Conservation (phyloP, 805 yeast species). For the Clavispora carvajalis region DNA sequence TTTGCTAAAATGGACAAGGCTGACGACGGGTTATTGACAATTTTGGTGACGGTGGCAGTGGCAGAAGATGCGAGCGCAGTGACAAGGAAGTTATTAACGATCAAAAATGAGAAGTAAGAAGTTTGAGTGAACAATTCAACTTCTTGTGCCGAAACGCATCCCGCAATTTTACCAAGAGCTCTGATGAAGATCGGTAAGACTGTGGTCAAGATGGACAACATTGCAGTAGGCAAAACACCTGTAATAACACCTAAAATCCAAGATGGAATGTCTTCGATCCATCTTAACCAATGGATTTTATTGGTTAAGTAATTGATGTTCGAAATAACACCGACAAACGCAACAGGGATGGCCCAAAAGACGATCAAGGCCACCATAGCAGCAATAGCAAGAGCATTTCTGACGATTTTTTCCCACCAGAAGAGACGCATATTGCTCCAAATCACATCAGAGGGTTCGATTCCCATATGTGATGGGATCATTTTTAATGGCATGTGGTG, state of each 20-base stretch:
- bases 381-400: slow-evolving; percentile 47
- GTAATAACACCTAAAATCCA: slow-evolving; percentile 58
- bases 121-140: slow-evolving; percentile 64
- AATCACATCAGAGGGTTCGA: slow-evolving; percentile 56
- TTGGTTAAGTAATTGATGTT: slow-evolving; percentile 60
- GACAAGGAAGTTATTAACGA: slow-evolving; percentile 65
- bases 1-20: slow-evolving; percentile 57
- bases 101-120: slow-evolving; percentile 64
- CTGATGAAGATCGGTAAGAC: slow-evolving; percentile 62
- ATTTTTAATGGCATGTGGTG: slow-evolving; percentile 65
- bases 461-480: slow-evolving; percentile 56
- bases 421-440: slow-evolving; percentile 73
- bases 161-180: slow-evolving; percentile 55
- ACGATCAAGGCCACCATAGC: slow-evolving; percentile 53
- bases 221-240: slow-evolving; percentile 62
- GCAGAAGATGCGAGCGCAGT: slow-evolving; percentile 71
- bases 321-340: slow-evolving; percentile 72
- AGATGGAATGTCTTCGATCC: slow-evolving; percentile 52
- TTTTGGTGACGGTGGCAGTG: slow-evolving; percentile 58
- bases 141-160: slow-evolving; percentile 51
- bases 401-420: slow-evolving; percentile 71
- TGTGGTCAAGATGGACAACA: slow-evolving; percentile 61
- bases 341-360: slow-evolving; percentile 75
- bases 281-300: slow-evolving; percentile 43
- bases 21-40: slow-evolving; percentile 51